Percentiles rank a stretch among this genome's conserved stretches.
Conservation (phyloP, 2,329 filamentous ascomycete genomes). For the Colletotrichum viniferum region DNA sequence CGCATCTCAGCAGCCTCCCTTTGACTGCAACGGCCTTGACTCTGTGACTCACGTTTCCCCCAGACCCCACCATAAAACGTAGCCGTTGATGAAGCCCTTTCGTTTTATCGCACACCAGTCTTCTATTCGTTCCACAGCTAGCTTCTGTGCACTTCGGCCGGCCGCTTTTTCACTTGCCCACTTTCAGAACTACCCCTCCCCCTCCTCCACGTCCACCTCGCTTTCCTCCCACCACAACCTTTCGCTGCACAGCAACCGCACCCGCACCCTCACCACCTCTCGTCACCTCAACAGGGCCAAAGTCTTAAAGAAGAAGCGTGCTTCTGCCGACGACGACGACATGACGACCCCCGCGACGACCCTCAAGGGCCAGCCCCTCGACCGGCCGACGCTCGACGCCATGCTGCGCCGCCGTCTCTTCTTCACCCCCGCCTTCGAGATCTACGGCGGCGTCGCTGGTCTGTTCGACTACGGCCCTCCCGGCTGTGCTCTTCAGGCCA, state of each 20-base stretch:
- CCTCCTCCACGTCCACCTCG: constrained; percentile 3
- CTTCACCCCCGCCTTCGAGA: constrained; percentile 95
- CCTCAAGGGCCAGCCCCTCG: constrained; percentile 87
- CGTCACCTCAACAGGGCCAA: constrained; percentile 11
- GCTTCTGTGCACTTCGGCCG: constrained; percentile 24
- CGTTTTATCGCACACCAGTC: constrained; percentile 16
- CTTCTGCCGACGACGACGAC: constrained; percentile 18
- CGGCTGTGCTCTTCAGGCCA: constrained; percentile 83
- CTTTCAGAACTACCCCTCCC: constrained; percentile 19
- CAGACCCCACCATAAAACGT: constrained; percentile 14
- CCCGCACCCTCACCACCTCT: constrained; percentile 16
- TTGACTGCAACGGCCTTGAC: neutral
- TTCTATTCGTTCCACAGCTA: constrained; percentile 23
- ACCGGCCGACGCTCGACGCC: constrained; percentile 80
- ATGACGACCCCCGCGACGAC: constrained; percentile 70
- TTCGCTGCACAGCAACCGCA: neutral
- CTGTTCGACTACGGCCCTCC: constrained; percentile 95
- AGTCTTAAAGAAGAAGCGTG: neutral
- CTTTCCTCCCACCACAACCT: neutral
- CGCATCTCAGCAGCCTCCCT: neutral
- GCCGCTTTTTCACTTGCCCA: constrained; percentile 19
- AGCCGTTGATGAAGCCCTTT: constrained; percentile 22
- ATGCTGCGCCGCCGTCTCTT: constrained; percentile 89
- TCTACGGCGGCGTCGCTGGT: constrained; percentile 87
- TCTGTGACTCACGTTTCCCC: constrained; percentile 20